Evolutionary conservation across 2,329 filamentous ascomycete species (phyloP).

Genomic region (Botrytis hyacinthi): DNA sequence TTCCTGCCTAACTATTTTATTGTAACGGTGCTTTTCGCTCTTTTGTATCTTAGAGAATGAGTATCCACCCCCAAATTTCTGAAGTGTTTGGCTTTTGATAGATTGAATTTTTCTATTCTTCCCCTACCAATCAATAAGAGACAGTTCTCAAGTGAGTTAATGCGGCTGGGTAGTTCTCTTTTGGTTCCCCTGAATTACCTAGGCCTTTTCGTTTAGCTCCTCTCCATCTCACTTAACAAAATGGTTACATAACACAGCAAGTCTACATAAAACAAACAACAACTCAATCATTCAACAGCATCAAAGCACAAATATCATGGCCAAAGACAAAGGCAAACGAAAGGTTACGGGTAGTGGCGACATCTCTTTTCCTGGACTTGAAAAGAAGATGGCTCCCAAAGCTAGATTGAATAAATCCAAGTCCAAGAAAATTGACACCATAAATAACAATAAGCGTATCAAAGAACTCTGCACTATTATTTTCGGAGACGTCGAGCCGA

Average conservation of each 20-base stretch:
- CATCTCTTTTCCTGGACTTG: neutral
- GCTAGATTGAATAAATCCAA: neutral
- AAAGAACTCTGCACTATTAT: neutral
- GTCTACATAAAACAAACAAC: neutral
- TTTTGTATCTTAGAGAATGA: neutral
- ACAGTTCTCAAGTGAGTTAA: fast-evolving
- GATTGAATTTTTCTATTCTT: fast-evolving
- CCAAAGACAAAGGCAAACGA: neutral
- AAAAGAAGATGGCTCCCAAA: neutral
- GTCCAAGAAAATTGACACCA: neutral
- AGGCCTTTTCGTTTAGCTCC: neutral
- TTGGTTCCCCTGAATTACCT: neutral
- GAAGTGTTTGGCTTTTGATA: neutral
- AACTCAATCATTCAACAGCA: neutral
- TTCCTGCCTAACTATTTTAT: neutral
- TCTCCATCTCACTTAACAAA: neutral
- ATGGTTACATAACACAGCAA: no score
- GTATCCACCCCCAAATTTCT: neutral
- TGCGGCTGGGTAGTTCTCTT: neutral
- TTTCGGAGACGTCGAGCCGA: neutral
- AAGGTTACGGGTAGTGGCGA: no score
- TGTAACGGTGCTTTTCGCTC: neutral
- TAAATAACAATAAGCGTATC: neutral
- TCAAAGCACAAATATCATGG: neutral
- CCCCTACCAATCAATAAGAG: neutral